Base-by-base conservation (phyloP, 768 basidiomycete species). In the Pleurotus tuber-regium region DNA sequence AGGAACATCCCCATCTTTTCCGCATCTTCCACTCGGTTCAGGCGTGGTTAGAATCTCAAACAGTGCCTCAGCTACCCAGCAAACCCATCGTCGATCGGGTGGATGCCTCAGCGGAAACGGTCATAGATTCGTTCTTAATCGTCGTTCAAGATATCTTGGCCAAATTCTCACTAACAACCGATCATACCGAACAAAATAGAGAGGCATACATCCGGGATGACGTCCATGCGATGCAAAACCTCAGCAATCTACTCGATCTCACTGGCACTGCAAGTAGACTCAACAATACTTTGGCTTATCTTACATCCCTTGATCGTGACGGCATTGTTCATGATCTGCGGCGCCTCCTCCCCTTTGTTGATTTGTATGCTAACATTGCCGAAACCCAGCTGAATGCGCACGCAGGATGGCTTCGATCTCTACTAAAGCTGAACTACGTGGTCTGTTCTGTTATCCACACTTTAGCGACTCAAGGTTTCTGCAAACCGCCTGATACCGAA, bases 391-490 rank as follows among this genome's bases (percentile, higher is more conserved):
- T 96, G n/a, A 57, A 66, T 2, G 66, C 69, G 9, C 80, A 83
- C 46, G 71, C 74, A 19, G 70, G 76, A 35, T 92, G 89, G 84
- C 83, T 82, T 14, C 83, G 86, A 62, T 70, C 89, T 10, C 66
- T 91, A 14, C 88, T 95, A 78, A 98, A 98, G 68, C 74, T 98
- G 53, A 75, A 82, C 57, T 87, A 84, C 63, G 76, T 96, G 35
- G 67, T 95, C 26, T 86, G 83, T 61, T 84, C 86, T 16, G 73
- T 91, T 24, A 73, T 93, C 58, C 77, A 79, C 35, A 84, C 84
- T 9, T 69, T 98, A 5, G 83, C 88, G 3, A 82, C 79, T 36
- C 81, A 96, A 65, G 97, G 97, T 3, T 98, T 98, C 71, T 99
- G 97, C 69, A 83, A 87, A 59, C 95, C 97, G 1, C 79, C 82